These are phyloP conservation scores for Lobosporangium transversale DNA, from an alignment of 192 early-diverging fungal species.

Conservation along the genomic window DNA sequence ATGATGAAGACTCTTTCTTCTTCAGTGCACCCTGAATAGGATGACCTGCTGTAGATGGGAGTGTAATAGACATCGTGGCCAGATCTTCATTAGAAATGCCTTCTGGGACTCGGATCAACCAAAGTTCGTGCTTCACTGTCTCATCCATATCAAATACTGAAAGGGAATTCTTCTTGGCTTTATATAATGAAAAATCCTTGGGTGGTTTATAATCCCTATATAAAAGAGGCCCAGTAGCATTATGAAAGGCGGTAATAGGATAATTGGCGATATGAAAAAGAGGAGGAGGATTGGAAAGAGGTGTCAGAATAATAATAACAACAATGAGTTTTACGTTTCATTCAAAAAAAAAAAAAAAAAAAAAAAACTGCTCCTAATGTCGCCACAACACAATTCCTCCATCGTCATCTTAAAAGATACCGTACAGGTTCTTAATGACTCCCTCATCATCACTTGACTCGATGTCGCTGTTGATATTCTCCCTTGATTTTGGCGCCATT, in stretches of 20 bases:
- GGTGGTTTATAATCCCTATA: slow-evolving; percentile 50
- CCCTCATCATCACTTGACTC: slow-evolving; percentile 47
- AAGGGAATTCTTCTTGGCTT: slow-evolving; percentile 18
- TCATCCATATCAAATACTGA: slow-evolving; percentile 40
- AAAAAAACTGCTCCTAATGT: no score
- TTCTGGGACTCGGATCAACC: slow-evolving; percentile 52
- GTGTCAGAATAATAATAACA: neutral
- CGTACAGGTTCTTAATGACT: slow-evolving; percentile 44
- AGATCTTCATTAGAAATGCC: slow-evolving; percentile 44
- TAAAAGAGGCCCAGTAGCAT: neutral
- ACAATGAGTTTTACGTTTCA: no score
- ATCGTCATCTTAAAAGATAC: neutral
- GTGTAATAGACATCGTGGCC: slow-evolving; percentile 28
- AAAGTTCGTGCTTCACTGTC: slow-evolving; percentile 31
- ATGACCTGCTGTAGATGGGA: slow-evolving; percentile 7
- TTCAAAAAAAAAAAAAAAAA: no score
- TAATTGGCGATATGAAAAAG: neutral
- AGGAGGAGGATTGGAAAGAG: neutral
- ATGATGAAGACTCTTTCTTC: slow-evolving; percentile 37
- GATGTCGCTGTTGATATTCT: slow-evolving; percentile 30
- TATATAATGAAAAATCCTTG: slow-evolving; percentile 33
- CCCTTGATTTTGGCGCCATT: slow-evolving; percentile 43
- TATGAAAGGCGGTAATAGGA: neutral
- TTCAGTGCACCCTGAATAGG: slow-evolving; percentile 25
- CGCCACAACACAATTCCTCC: neutral